Evolutionary conservation across 768 basidiomycete genomes (phyloP).

Genomic region (Calocera cornea): DNA sequence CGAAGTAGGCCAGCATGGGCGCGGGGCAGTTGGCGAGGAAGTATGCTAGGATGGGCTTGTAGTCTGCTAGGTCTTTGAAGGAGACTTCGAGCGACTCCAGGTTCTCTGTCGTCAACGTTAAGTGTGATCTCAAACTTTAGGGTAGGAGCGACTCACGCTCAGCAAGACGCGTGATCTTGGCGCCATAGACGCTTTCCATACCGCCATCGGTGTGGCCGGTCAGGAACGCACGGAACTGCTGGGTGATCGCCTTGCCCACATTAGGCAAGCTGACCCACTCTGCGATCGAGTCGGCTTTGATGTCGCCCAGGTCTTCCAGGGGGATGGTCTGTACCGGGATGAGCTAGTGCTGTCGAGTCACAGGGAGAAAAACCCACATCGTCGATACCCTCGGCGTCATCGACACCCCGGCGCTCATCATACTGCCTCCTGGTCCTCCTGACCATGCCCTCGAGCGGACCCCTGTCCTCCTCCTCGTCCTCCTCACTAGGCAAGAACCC

Average conservation of each 20-base stretch:
- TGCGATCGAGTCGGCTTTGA: constrained; percentile 92
- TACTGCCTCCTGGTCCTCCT: constrained; percentile 78
- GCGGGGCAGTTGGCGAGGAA: constrained; percentile 92
- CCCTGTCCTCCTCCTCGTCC: constrained; percentile 48
- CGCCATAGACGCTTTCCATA: constrained; percentile 84
- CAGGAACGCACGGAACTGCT: constrained; percentile 88
- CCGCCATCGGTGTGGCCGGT: constrained; percentile 92
- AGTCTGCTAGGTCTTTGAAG: constrained; percentile 81
- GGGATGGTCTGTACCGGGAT: constrained; percentile 61
- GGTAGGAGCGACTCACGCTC: constrained; percentile 51
- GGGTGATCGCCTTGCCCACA: constrained; percentile 76
- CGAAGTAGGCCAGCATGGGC: constrained; percentile 87
- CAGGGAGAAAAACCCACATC: constrained; percentile 43
- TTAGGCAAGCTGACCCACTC: constrained; percentile 95
- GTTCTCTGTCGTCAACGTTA: constrained; percentile 47
- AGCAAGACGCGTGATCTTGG: constrained; percentile 82
- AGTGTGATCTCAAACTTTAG: not conserved
- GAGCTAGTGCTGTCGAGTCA: not conserved
- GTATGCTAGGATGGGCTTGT: constrained; percentile 91
- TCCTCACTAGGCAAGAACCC: constrained; percentile 77
- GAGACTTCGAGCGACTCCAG: constrained; percentile 96
- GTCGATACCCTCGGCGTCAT: constrained; percentile 81
- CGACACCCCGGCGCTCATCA: constrained; percentile 79
- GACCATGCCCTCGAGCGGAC: constrained; percentile 55
- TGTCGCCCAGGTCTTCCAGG: constrained; percentile 88